A percentile compares a stretch with the other conserved stretches of the same genome.
These are phyloP conservation scores for Penicillium sp. DNA, from an alignment of 2,329 filamentous ascomycete genomes.

Conservation along the genomic window DNA sequence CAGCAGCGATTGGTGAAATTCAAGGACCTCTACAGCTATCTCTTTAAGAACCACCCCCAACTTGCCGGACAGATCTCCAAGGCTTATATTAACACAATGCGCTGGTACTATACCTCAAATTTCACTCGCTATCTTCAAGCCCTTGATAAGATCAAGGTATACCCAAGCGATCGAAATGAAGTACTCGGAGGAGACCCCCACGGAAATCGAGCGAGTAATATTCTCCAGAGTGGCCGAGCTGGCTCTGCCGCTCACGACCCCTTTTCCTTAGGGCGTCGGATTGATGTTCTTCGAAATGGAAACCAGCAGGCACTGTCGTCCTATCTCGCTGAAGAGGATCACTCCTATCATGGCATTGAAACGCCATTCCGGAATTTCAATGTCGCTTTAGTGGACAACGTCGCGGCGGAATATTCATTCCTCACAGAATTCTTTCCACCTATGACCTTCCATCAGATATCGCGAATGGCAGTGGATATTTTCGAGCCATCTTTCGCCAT, in stretches of 20 bases:
- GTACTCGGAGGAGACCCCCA: conserved; percentile 78
- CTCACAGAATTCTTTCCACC: conserved; percentile 87
- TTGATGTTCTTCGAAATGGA: conserved; percentile 76
- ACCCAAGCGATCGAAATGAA: conserved; percentile 80
- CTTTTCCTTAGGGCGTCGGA: conserved; percentile 83
- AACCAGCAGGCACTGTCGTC: conserved; percentile 80
- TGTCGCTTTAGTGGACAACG: conserved; percentile 89
- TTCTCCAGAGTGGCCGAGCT: conserved; percentile 45
- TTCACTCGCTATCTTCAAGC: conserved; percentile 86
- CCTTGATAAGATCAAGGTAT: conserved; percentile 81
- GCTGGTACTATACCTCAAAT: conserved; percentile 94
- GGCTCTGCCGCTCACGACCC: conserved; percentile 68
- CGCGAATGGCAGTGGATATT: conserved; percentile 81
- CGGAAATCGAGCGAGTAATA: conserved; percentile 60
- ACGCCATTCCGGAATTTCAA: conserved; percentile 94
- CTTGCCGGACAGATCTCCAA: conserved; percentile 87
- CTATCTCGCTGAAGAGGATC: conserved; percentile 89
- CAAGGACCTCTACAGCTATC: conserved; percentile 84
- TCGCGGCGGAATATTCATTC: conserved; percentile 93
- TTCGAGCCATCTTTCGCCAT: conserved; percentile 90
- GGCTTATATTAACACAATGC: conserved; percentile 97
- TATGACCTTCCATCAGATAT: conserved; percentile 74
- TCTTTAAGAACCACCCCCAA: conserved; percentile 78
- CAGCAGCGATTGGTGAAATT: conserved; percentile 88
- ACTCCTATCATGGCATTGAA: conserved; percentile 83